Evolutionary conservation across 139 green algal genomes (phyloP).

Genomic region (Coccomyxa sp.): DNA sequence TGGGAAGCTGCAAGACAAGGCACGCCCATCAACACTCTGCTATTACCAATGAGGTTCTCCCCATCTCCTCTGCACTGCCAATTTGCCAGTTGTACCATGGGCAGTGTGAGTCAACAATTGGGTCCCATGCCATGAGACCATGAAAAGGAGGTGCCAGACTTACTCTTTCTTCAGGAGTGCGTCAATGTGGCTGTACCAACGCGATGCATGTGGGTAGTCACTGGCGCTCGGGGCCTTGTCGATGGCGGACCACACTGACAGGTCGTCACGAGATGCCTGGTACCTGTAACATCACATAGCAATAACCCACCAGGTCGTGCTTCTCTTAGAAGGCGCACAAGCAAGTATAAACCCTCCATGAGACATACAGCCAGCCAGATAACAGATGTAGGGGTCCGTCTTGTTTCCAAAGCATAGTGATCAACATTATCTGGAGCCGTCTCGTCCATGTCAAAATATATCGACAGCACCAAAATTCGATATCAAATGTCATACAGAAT

Average conservation of each 20-base stretch:
- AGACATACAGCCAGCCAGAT: not conserved
- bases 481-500: not conserved
- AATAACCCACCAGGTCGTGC: no score
- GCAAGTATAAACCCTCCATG: not conserved
- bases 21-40: no score
- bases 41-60: no score
- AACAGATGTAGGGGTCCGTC: no score
- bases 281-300: constrained; percentile 31
- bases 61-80: no score
- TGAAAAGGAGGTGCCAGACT: constrained; percentile 17
- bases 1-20: constrained; percentile 44
- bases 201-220: constrained; percentile 34
- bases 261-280: constrained; percentile 59
- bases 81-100: not conserved
- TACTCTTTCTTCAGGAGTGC: constrained; percentile 42
- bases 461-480: not conserved
- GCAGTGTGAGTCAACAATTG: no score
- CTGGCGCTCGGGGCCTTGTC: constrained; percentile 23
- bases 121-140: no score
- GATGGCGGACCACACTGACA: constrained; percentile 50
- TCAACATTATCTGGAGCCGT: no score
- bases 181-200: constrained; percentile 64
- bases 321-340: no score
- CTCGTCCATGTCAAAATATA: no score
- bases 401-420: no score